Percentiles rank a stretch among this genome's conserved stretches.
phyloP scores from a whole-genome alignment of 805 yeast species.

The Jamesozyma lodderae region DNA sequence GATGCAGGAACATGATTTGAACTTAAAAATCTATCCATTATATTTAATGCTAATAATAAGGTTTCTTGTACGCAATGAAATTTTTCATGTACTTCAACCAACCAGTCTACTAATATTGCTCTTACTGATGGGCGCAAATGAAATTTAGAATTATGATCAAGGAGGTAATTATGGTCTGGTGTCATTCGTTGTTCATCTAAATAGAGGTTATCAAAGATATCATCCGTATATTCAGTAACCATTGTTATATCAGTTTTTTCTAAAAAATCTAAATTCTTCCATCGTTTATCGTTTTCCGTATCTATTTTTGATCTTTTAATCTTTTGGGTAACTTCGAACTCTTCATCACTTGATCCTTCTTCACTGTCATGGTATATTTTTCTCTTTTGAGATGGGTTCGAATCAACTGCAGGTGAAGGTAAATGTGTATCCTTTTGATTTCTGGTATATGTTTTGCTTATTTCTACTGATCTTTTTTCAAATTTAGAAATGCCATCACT shows the following conservation, averaged over 20 bases:
- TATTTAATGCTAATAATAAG: slow-evolving; percentile 68
- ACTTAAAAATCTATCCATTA: slow-evolving; percentile 82
- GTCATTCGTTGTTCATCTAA: slow-evolving; percentile 56
- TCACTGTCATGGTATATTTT: background rate
- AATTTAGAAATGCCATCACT: slow-evolving; percentile 36
- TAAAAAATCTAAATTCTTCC: background rate
- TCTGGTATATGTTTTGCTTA: background rate
- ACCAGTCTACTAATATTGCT: slow-evolving; percentile 82
- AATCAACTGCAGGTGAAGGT: background rate
- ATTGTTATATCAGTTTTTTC: slow-evolving; percentile 53
- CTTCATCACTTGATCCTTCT: background rate
- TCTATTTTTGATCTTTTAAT: background rate
- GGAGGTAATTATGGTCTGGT: slow-evolving; percentile 59
- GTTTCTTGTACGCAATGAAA: slow-evolving; percentile 82
- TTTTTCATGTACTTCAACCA: slow-evolving; percentile 78
- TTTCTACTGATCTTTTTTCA: slow-evolving; percentile 15
- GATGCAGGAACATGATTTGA: slow-evolving; percentile 64
- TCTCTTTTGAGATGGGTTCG: background rate
- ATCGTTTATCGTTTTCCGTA: background rate
- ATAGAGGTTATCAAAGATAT: slow-evolving; percentile 70
- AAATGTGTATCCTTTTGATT: no score
- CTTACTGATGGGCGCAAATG: slow-evolving; percentile 74
- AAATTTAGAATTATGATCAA: slow-evolving; percentile 39
- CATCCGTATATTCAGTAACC: slow-evolving; percentile 84
- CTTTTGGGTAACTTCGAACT: background rate